Conservation (phyloP, 176 grass and related monocot genomes). For the Chloris gayana region DNA sequence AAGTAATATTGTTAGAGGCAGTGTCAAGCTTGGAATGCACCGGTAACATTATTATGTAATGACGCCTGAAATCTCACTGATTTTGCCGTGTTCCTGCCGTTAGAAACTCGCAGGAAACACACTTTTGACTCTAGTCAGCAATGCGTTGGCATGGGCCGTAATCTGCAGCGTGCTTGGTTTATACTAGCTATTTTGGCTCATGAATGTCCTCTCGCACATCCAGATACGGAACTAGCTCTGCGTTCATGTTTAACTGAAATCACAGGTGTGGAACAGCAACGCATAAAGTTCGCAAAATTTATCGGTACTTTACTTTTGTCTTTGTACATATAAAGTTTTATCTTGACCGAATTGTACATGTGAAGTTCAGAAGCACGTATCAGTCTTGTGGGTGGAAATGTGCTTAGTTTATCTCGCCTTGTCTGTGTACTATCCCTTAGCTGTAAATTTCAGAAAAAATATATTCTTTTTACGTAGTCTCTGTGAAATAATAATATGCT, state of each 20-base stretch:
- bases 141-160: background rate
- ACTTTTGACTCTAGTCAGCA: background rate
- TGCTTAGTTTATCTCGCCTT: background rate
- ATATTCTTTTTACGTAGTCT: background rate
- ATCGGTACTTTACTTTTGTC: too few relatives aligned
- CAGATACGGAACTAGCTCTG: background rate
- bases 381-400: background rate
- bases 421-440: background rate
- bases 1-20: conserved; percentile 29
- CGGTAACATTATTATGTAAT: conserved; percentile 28
- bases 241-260: background rate
- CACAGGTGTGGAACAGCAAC: background rate
- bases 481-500: background rate
- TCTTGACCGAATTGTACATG: too few relatives aligned
- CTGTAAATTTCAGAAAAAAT: background rate
- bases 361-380: background rate
- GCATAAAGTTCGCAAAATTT: background rate
- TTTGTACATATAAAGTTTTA: too few relatives aligned
- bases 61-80: conserved; percentile 27
- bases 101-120: background rate
- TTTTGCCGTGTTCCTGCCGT: conserved; percentile 12
- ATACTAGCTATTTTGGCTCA: background rate
- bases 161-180: background rate
- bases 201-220: background rate
- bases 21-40: conserved; percentile 45